These are phyloP conservation scores for Suillus occidentalis DNA, from an alignment of 768 basidiomycete species.

Conservation along the genomic window DNA sequence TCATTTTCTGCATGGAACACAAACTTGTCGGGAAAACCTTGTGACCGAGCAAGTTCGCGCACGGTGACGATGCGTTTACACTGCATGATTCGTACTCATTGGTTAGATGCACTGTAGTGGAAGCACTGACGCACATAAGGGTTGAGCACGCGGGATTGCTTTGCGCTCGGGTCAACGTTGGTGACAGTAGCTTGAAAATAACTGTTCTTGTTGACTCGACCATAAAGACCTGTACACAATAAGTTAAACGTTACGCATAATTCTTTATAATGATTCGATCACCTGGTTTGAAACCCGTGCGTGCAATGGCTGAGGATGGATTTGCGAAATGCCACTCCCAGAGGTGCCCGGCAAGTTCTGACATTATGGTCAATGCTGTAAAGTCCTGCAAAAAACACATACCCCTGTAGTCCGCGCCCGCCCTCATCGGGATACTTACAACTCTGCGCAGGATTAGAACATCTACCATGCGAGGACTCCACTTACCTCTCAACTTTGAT, in stretches of 20 bases:
- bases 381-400: conserved; percentile 13
- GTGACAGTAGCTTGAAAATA: conserved; percentile 78
- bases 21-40: conserved; percentile 80
- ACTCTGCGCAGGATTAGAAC: conserved; percentile 40
- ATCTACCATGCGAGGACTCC: conserved; percentile 4
- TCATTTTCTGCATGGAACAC: conserved; percentile 53
- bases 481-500: conserved; percentile 60
- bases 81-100: conserved; percentile 34
- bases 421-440: conserved; percentile 53
- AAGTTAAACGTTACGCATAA: background rate
- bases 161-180: conserved; percentile 77
- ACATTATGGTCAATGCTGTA: background rate
- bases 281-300: conserved; percentile 53
- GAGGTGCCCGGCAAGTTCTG: conserved; percentile 45
- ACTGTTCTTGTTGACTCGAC: conserved; percentile 52
- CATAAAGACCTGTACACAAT: conserved; percentile 48
- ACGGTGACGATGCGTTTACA: conserved; percentile 71
- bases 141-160: conserved; percentile 69
- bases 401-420: conserved; percentile 70
- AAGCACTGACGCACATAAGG: conserved; percentile 49
- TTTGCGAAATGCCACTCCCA: conserved; percentile 63
- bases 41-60: conserved; percentile 75
- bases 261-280: background rate
- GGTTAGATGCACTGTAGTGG: no score
- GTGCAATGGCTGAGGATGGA: conserved; percentile 58